These are phyloP conservation scores for Podosphaera fusca DNA, from an alignment of 2,329 filamentous ascomycete species.

Conservation along the genomic window DNA sequence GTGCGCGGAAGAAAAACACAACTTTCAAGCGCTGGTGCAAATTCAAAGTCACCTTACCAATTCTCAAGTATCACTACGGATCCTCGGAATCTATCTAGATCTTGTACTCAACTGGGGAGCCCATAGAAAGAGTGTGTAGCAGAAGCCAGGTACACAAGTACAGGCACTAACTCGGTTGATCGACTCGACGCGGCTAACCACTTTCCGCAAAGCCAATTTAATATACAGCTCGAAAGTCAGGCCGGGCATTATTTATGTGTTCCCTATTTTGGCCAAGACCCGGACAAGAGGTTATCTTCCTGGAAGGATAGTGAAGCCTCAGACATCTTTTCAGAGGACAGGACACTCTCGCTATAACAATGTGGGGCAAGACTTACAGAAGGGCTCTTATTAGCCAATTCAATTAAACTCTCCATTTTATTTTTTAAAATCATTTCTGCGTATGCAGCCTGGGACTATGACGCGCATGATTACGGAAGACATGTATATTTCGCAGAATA, in stretches of 20 bases:
- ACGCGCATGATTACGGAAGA: too few relatives aligned
- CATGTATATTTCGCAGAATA: too few relatives aligned
- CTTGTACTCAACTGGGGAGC: neutral
- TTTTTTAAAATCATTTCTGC: too few relatives aligned
- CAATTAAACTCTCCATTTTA: too few relatives aligned
- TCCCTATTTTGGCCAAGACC: neutral
- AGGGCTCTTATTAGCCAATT: too few relatives aligned
- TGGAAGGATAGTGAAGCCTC: neutral
- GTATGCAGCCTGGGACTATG: too few relatives aligned
- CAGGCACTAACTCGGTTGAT: neutral
- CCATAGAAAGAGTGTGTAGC: neutral
- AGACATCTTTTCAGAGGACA: neutral
- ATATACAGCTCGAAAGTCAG: neutral
- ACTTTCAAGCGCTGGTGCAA: neutral
- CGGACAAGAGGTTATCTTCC: neutral
- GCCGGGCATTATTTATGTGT: neutral
- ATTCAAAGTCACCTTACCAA: neutral
- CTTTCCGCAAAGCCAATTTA: neutral
- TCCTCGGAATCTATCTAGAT: neutral
- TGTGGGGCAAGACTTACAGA: too few relatives aligned
- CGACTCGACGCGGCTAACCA: neutral
- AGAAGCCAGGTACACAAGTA: neutral
- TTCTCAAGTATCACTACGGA: neutral
- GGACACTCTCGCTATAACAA: too few relatives aligned
- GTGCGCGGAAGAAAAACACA: neutral